Evolutionary conservation across 2,329 filamentous ascomycete genomes (phyloP).

Genomic region (Aspergillus pseudonomiae): DNA sequence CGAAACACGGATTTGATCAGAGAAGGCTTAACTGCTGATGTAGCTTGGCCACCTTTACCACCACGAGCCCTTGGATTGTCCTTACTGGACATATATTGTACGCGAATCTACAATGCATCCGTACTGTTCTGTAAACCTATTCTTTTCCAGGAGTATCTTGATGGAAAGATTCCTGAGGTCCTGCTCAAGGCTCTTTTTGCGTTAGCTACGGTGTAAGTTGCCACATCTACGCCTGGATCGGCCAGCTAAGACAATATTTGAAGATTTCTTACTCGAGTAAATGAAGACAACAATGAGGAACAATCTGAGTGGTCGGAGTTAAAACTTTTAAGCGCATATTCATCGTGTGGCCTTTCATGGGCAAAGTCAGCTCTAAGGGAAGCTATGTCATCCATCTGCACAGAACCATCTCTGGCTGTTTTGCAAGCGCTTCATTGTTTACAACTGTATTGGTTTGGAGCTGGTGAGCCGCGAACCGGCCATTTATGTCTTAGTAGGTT

Average conservation of each 20-base stretch:
- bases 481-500: conserved; percentile 7
- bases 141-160: conserved; percentile 5
- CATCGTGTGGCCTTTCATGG: conserved; percentile 3
- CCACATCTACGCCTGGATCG: background rate
- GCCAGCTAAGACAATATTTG: background rate
- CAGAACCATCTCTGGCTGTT: background rate
- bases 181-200: conserved; percentile 3
- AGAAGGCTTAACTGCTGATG: background rate
- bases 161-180: background rate
- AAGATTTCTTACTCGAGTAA: background rate
- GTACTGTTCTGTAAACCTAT: background rate
- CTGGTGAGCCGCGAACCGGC: background rate
- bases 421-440: conserved; percentile 2
- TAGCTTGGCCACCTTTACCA: background rate
- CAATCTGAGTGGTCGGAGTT: background rate
- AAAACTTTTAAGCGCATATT: background rate
- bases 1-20: background rate
- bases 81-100: conserved; percentile 3
- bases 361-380: background rate
- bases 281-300: background rate
- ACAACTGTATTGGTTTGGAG: conserved; percentile 5
- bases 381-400: background rate
- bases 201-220: conserved; percentile 3
- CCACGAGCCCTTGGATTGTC: conserved; percentile 1
- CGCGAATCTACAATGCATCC: conserved; percentile 4